phyloP scores from a whole-genome alignment of 148 eudicot species.

The Rhododendron simsii region DNA sequence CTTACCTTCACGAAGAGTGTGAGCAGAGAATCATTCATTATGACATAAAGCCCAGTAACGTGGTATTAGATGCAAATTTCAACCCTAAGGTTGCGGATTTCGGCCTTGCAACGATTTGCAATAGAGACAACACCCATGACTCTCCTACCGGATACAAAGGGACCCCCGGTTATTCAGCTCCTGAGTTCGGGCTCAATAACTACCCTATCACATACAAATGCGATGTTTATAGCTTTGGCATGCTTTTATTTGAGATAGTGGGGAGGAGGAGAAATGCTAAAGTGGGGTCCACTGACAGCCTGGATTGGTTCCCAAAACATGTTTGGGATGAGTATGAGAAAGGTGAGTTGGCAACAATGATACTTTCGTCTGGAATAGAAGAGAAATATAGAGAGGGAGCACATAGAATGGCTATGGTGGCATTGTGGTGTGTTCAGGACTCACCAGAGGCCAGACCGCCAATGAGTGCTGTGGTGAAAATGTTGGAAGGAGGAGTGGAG shows the following conservation, averaged over 20 bases:
- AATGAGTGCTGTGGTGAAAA: slow-evolving; percentile 9
- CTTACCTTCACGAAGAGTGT: neutral
- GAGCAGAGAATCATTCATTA: slow-evolving; percentile 4
- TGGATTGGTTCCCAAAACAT: slow-evolving; percentile 2
- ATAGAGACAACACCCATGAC: neutral
- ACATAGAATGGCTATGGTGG: neutral
- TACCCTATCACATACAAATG: neutral
- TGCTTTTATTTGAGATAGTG: slow-evolving; percentile 9
- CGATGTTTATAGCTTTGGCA: slow-evolving; percentile 10
- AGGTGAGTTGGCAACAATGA: neutral
- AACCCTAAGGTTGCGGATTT: neutral
- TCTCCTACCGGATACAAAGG: neutral
- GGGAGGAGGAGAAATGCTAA: slow-evolving; percentile 8
- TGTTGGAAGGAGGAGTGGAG: slow-evolving; percentile 9
- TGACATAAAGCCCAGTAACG: slow-evolving; percentile 9
- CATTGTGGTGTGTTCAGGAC: slow-evolving; percentile 18
- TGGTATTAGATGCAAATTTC: neutral
- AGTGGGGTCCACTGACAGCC: neutral
- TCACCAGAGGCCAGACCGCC: slow-evolving; percentile 1
- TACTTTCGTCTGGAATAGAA: neutral
- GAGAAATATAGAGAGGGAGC: neutral
- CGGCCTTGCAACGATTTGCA: slow-evolving; percentile 5
- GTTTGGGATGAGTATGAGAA: neutral
- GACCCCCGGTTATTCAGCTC: neutral
- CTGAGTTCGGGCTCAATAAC: neutral